Evolutionary conservation across 257 asterid genomes (phyloP), one percentile per base, ranked within the genome.

Genomic region (Lycium ferocissimum): DNA sequence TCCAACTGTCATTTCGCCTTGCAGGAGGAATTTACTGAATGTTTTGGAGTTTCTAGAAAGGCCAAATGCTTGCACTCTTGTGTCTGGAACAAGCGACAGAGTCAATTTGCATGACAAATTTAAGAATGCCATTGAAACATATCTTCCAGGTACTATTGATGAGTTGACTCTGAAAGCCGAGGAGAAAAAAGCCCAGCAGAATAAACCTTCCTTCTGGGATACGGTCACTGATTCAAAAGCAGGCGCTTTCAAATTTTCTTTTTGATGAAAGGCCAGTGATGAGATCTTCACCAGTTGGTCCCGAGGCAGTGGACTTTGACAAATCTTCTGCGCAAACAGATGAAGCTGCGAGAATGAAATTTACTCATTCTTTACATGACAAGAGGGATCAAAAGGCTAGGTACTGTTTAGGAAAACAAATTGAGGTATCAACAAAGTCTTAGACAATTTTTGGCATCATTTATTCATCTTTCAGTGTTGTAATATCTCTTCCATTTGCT

Each of bases 21-120:
- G 92, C 95, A 95, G 99, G 93, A 92, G 98, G 91, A 96, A 96
- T 89, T 85, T 96, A 83, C 75, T 94, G 91, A 93, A 90, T 70
- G 99, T 96, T 22, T 79, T 96, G 89, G 95, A 94, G 84, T 96
- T 96, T 88, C 92, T 96, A 6, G 93, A 92, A 91, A 89, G 86
- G 93, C 99, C 99, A 79, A 96, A 95, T 84, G 99, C 99, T 2
- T 79, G 92, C 86, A 88, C 89, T n/a, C 93, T 96, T 3, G 99
- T 96, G 38, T 96, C 99, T 22, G 98, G 99, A 35, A 96, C 99
- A 56, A 94, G 91, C 80, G 98, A 96, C 80, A 87, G 98, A 69
- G 97, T 89, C 84, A 95, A 90, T 88, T 87, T 95, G 87, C 91
- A 96, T 15, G 94, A 95, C 78, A 96, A 93, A 66, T 94, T 96